These are phyloP conservation scores for Lactarius psammicola DNA, from an alignment of 768 basidiomycete species.

Conservation along the genomic window DNA sequence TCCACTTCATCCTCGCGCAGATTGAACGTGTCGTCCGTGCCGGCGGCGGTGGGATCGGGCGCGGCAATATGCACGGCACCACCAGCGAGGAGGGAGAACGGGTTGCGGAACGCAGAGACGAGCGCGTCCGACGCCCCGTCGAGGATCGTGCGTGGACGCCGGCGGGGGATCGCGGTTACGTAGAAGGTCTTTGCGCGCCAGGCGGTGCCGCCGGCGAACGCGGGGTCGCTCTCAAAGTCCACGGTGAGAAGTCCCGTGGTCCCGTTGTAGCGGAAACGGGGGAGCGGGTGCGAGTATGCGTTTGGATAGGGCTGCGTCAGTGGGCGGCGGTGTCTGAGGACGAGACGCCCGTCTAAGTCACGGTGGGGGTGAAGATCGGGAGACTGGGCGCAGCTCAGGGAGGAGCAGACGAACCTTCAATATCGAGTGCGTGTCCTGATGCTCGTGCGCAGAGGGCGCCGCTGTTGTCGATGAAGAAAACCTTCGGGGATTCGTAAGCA, in stretches of 20 bases:
- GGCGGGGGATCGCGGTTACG: constrained; percentile 62
- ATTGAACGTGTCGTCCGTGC: constrained; percentile 41
- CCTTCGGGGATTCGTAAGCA: constrained; percentile 40
- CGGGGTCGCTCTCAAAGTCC: constrained; percentile 60
- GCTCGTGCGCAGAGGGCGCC: constrained; percentile 76
- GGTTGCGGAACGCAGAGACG: constrained; percentile 56
- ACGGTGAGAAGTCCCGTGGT: constrained; percentile 59
- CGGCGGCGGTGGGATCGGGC: constrained; percentile 30
- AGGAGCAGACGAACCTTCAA: constrained; percentile 53
- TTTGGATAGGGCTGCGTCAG: constrained; percentile 78
- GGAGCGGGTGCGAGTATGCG: constrained; percentile 70
- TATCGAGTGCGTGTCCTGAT: constrained; percentile 78
- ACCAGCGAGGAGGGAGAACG: constrained; percentile 50
- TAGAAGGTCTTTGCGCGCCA: constrained; percentile 65
- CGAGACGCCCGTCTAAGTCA: constrained; percentile 57
- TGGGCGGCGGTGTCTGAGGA: constrained; percentile 75
- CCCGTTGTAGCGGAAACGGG: constrained; percentile 59
- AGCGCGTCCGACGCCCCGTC: constrained; percentile 70
- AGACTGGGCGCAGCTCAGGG: neutral
- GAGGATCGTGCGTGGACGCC: constrained; percentile 65
- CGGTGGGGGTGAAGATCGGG: constrained; percentile 8
- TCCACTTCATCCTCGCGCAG: constrained; percentile 73
- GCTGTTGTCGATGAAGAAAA: constrained; percentile 79
- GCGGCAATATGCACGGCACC: neutral
- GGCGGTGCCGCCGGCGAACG: constrained; percentile 46